Conservation (phyloP, 2,329 filamentous ascomycete genomes). For the Monilinia laxa region DNA sequence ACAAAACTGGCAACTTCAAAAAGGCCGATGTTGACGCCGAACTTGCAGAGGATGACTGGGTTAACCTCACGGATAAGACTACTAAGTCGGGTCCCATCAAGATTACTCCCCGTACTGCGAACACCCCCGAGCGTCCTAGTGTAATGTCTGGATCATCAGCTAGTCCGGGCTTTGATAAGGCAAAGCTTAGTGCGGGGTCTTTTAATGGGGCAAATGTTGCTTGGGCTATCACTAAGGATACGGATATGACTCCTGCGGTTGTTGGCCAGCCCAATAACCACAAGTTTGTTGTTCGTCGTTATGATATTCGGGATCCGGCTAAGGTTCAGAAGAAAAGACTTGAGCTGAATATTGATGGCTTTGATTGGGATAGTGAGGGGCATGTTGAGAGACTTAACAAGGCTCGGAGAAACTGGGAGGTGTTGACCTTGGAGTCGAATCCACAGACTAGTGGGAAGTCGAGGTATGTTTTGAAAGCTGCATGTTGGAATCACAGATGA, state of each 20-base stretch:
- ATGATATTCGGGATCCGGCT: neutral
- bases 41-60: neutral
- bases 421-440: neutral
- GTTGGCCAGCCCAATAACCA: neutral
- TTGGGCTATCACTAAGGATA: neutral
- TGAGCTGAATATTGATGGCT: neutral
- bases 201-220: neutral
- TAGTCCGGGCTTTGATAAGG: neutral
- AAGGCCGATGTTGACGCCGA: neutral
- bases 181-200: neutral
- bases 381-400: neutral
- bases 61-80: neutral
- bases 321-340: neutral
- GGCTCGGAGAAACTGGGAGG: neutral
- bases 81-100: neutral
- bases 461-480: neutral
- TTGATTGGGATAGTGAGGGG: conserved; percentile 1
- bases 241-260: neutral
- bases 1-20: neutral
- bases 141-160: too few species aligned
- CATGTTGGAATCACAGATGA: rapidly evolving
- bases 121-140: neutral
- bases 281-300: neutral
- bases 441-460: conserved; percentile 7
- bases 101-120: neutral